Evolutionary conservation across 805 yeast species (phyloP).

Genomic region (Zygoascus ofunaensis): DNA sequence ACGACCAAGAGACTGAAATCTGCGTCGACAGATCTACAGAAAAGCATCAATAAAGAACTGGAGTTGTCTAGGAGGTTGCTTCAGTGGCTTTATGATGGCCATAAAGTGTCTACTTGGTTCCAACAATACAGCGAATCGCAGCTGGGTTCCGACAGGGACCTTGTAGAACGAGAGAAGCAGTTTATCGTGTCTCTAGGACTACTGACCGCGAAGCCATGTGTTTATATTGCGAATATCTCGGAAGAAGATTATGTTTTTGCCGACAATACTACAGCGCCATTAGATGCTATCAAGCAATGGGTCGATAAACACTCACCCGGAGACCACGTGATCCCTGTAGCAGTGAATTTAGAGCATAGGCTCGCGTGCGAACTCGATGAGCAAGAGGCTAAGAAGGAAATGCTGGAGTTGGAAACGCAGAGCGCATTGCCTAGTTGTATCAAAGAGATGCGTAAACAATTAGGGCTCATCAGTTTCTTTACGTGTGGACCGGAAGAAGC

Average conservation of each 20-base stretch:
- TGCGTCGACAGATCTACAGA: constrained; percentile 37
- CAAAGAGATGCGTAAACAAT: constrained; percentile 51
- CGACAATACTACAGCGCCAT: constrained; percentile 36
- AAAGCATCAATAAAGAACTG: constrained; percentile 36
- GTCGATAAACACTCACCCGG: constrained; percentile 56
- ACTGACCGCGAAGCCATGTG: constrained; percentile 82
- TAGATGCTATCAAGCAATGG: constrained; percentile 58
- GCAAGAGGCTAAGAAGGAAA: constrained; percentile 25
- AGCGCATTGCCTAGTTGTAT: constrained; percentile 60
- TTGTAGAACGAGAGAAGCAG: constrained; percentile 45
- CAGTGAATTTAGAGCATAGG: constrained; percentile 57
- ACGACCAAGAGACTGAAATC: constrained; percentile 36
- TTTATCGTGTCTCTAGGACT: constrained; percentile 63
- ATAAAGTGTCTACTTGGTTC: constrained; percentile 47
- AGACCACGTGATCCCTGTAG: constrained; percentile 60
- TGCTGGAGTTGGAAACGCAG: constrained; percentile 20
- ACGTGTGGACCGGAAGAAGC: constrained; percentile 86
- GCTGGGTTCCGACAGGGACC: too few relatives aligned
- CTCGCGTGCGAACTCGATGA: constrained; percentile 39
- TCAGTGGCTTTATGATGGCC: constrained; percentile 50
- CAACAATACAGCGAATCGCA: constrained; percentile 39
- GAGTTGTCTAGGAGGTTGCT: constrained; percentile 31
- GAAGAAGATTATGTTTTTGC: constrained; percentile 48
- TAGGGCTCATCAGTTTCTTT: constrained; percentile 71
- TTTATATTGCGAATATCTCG: constrained; percentile 64